Conservation (phyloP, 352 stramenopile genomes). For the Blastocystis sp. region DNA sequence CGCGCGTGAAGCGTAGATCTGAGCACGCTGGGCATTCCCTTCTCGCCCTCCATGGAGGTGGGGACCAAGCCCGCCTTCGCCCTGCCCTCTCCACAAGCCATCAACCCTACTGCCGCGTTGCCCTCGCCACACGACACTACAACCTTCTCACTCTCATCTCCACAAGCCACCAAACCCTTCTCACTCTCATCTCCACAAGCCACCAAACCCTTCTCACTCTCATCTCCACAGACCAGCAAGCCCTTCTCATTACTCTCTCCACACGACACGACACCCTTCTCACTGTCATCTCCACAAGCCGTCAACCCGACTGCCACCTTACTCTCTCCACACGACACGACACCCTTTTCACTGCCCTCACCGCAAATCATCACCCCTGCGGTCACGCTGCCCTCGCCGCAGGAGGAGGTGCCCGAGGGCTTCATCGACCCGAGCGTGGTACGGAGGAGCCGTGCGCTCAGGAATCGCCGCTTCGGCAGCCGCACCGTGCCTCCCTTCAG, state of each 20-base stretch:
- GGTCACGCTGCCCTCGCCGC: background rate
- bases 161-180: background rate
- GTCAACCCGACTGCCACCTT: background rate
- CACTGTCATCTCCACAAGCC: background rate
- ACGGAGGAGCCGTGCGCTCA: background rate
- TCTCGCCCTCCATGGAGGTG: background rate
- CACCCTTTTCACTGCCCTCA: background rate
- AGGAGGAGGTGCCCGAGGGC: conserved; percentile 38
- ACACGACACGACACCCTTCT: too few relatives aligned
- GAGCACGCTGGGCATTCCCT: conserved; percentile 49
- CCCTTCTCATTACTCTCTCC: too few relatives aligned
- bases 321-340: background rate
- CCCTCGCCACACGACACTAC: background rate
- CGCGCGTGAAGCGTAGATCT: background rate
- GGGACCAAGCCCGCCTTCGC: background rate
- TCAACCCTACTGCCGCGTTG: background rate
- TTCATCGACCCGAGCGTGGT: conserved; percentile 52
- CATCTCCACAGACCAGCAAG: too few relatives aligned
- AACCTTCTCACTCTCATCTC: background rate
- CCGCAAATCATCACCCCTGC: background rate
- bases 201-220: too few relatives aligned
- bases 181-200: too few relatives aligned
- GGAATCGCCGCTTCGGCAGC: background rate
- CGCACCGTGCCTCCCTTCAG: conserved; percentile 7
- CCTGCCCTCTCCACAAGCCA: background rate